Evolutionary conservation across 1,284 basidiomycete species (phyloP), one percentile per base, ranked within the genome.

Genomic region (Phlebopus sp.): DNA sequence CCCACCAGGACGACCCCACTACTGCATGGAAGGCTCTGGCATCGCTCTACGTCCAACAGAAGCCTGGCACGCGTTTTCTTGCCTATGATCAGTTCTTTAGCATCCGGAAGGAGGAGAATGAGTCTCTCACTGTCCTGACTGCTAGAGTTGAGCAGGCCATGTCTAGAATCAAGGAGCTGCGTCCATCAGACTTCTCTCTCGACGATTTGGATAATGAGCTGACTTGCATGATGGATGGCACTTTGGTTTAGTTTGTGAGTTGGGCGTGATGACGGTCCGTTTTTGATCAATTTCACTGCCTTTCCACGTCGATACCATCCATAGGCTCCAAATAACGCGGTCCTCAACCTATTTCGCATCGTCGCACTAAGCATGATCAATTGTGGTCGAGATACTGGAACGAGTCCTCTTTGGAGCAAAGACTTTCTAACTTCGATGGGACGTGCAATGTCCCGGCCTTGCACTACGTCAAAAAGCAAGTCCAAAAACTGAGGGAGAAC

Each of bases 281-380:
- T 46, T 50, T 68, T 73, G 31, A 64, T 67, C 18, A 86, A 68
- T 56, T 76, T 79, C 37, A 74, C 57, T 34, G 79, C 55, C 32
- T 73, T 71, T 21, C 66, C 68, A 46, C 63, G 68, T 52, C 69
- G 69, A 48, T 84, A 57, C 80, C 82, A 85, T 10, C 77, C 77
- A 55, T 74, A 81, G 46, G 77, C 70, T 21, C 65, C 63, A 59
- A 67, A 80, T 45, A 75, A 72, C 46, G 59, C 77, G 75, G 44
- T 75, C 65, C 57, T 75, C 46, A 87, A 69, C 48, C 77, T 76
- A 38, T 69, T 70, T 43, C 77, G 71, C 48, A 90, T 67, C 11
- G 86, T 90, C 27, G 86, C 86, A 58, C 84, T 87, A 40, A 82
- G 74, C 58, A 86, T 61, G 25, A 89, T 67, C 47, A 89, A 64